Evolutionary conservation across 2,329 filamentous ascomycete species (phyloP).

Genomic region (Talaromyces sp.): DNA sequence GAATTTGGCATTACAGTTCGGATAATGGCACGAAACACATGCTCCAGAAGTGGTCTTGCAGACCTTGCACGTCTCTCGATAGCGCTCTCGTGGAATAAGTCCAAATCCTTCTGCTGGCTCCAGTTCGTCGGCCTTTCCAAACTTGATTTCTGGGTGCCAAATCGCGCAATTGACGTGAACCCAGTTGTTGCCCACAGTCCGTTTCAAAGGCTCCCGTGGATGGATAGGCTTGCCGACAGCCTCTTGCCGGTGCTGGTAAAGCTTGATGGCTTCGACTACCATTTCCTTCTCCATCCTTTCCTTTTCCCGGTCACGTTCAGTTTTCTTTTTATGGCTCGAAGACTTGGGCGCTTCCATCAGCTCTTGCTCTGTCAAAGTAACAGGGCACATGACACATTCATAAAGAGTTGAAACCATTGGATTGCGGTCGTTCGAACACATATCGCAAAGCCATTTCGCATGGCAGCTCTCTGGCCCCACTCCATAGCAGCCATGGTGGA

Average conservation of each 20-base stretch:
- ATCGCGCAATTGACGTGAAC: conserved; percentile 91
- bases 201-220: conserved; percentile 87
- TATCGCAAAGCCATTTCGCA: conserved; percentile 91
- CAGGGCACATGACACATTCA: conserved; percentile 86
- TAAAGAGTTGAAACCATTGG: conserved; percentile 92
- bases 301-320: conserved; percentile 84
- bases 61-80: conserved; percentile 75
- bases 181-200: conserved; percentile 96
- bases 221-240: conserved; percentile 78
- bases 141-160: conserved; percentile 90
- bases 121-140: conserved; percentile 77
- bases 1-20: conserved; percentile 55
- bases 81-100: conserved; percentile 70
- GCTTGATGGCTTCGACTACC: conserved; percentile 73
- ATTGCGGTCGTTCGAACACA: conserved; percentile 90
- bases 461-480: conserved; percentile 62
- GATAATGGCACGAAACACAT: conserved; percentile 74
- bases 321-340: conserved; percentile 79
- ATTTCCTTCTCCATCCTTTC: conserved; percentile 83
- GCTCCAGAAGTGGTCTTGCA: conserved; percentile 76
- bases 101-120: conserved; percentile 88
- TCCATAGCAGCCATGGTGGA: conserved; percentile 93
- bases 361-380: conserved; percentile 77
- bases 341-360: conserved; percentile 76
- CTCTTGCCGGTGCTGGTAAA: conserved; percentile 78